These are phyloP conservation scores for Volutella citrinella DNA, from an alignment of 2,329 filamentous ascomycete species.

Conservation along the genomic window DNA sequence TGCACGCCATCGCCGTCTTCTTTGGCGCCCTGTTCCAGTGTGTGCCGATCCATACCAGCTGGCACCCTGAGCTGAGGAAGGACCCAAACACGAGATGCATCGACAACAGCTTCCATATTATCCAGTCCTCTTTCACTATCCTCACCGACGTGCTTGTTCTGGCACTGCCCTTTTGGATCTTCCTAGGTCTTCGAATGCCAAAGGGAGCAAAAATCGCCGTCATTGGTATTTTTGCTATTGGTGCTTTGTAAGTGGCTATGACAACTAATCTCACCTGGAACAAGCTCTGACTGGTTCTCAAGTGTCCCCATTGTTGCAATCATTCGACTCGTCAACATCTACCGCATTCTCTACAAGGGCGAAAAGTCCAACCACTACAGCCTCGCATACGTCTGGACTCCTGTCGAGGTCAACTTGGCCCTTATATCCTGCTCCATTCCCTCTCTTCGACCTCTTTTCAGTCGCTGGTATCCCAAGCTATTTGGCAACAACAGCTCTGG, in stretches of 20 bases:
- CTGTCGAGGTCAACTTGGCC: constrained; percentile 34
- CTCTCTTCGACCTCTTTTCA: constrained; percentile 33
- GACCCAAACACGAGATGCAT: constrained; percentile 31
- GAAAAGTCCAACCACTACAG: constrained; percentile 22
- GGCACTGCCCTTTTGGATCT: constrained; percentile 38
- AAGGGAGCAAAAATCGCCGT: constrained; percentile 36
- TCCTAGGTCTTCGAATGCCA: constrained; percentile 37
- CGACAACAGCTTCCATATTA: constrained; percentile 29
- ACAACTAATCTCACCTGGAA: neutral
- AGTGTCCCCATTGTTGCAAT: constrained; percentile 33
- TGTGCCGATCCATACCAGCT: constrained; percentile 32
- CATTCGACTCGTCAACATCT: constrained; percentile 30
- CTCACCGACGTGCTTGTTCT: constrained; percentile 39
- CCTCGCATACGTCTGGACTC: constrained; percentile 31
- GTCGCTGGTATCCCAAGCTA: constrained; percentile 29
- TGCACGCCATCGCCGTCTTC: constrained; percentile 34
- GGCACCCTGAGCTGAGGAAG: constrained; percentile 21
- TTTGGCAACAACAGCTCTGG: constrained; percentile 19
- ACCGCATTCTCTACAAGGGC: constrained; percentile 21
- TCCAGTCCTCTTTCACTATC: constrained; percentile 36
- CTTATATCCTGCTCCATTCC: constrained; percentile 33
- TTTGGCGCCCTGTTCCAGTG: constrained; percentile 39
- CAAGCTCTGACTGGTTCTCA: neutral
- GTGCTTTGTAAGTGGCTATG: constrained; percentile 28
- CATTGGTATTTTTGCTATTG: constrained; percentile 37